These are phyloP conservation scores for Solanum piurae DNA, from an alignment of 257 asterid genomes.

Conservation along the genomic window DNA sequence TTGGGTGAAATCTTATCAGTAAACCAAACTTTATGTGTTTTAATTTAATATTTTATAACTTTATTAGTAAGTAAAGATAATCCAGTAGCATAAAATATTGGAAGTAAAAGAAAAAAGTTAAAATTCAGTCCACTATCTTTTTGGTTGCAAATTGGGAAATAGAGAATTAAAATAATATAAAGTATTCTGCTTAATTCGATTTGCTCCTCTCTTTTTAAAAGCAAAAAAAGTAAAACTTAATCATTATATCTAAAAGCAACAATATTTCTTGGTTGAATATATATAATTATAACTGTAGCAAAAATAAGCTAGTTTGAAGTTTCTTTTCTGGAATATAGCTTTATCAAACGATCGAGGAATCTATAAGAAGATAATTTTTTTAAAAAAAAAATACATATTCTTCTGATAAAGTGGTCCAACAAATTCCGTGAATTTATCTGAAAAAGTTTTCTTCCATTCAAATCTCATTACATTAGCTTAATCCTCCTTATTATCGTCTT, in stretches of 20 bases:
- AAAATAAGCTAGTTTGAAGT: not conserved
- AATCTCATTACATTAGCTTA: not conserved
- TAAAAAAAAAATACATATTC: not conserved
- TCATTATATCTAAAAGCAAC: not conserved
- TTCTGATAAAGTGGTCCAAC: not conserved
- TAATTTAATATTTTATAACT: not conserved
- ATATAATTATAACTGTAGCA: not conserved
- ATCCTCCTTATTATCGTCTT: not conserved
- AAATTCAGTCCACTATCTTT: not conserved
- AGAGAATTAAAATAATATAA: not conserved
- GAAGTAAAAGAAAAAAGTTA: not conserved
- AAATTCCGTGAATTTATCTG: not conserved
- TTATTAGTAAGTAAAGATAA: not conserved
- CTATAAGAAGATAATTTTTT: not conserved
- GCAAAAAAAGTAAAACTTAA: not conserved
- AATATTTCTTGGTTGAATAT: not conserved
- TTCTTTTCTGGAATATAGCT: not conserved
- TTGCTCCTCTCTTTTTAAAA: not conserved
- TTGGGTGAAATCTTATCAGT: not conserved
- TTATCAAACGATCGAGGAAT: not conserved
- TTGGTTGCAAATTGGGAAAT: not conserved
- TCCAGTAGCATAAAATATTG: not conserved
- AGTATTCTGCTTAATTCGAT: not conserved
- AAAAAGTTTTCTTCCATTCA: not conserved
- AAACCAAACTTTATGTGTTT: not conserved